These are phyloP conservation scores for Hemisphaericaspora xylanilytica DNA, from an alignment of 1,139 yeast species.

Conservation along the genomic window DNA sequence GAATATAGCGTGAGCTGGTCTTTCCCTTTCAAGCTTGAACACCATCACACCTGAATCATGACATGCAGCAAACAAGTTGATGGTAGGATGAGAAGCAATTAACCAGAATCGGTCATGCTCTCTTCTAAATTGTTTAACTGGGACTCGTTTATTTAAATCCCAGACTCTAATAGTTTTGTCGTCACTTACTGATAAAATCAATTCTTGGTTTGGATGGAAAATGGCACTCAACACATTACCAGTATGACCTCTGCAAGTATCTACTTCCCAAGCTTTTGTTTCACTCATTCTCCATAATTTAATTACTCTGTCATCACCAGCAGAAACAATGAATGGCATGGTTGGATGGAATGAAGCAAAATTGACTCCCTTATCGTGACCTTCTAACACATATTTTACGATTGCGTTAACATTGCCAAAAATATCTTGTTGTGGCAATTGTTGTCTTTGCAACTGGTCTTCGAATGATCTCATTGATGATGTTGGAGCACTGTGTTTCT, in stretches of 20 bases:
- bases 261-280: slow-evolving; percentile 98
- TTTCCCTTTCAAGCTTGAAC: slow-evolving; percentile 94
- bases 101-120: slow-evolving; percentile 96
- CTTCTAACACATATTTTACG: slow-evolving; percentile 94
- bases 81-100: slow-evolving; percentile 81
- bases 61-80: slow-evolving; percentile 93
- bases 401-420: slow-evolving; percentile 93
- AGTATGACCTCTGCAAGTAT: slow-evolving; percentile 96
- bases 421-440: slow-evolving; percentile 81
- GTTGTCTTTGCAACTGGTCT: slow-evolving; percentile 74
- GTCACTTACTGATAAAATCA: slow-evolving; percentile 90
- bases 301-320: slow-evolving; percentile 93
- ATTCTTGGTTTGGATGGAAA: slow-evolving; percentile 92
- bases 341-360: slow-evolving; percentile 99
- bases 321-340: slow-evolving; percentile 89
- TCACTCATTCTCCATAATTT: slow-evolving; percentile 98
- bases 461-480: slow-evolving; percentile 58
- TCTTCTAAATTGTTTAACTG: slow-evolving; percentile 91
- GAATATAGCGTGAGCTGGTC: slow-evolving; percentile 81
- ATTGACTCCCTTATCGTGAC: slow-evolving; percentile 97
- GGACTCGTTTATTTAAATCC: slow-evolving; percentile 93
- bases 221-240: slow-evolving; percentile 86
- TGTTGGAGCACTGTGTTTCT: slow-evolving; percentile 89
- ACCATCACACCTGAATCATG: slow-evolving; percentile 98
- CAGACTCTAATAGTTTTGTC: slow-evolving; percentile 97